Base-by-base conservation (phyloP, 2,329 filamentous ascomycete species). In the Xylariomycetidae sp. region DNA sequence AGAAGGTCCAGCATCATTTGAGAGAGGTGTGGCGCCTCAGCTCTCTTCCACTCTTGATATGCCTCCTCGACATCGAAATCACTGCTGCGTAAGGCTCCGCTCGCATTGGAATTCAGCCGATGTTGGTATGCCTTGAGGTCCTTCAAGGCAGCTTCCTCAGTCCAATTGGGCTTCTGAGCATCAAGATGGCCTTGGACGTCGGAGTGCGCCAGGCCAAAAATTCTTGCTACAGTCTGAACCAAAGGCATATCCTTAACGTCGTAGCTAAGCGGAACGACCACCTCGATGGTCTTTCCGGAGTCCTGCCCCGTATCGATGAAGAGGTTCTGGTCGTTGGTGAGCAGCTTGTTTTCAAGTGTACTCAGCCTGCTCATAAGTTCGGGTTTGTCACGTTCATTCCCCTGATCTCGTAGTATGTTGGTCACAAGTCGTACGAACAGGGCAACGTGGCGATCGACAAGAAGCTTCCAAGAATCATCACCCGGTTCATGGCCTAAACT, bases 231-330 rank as follows among this genome's bases (percentile, higher is more conserved):
- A 22, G 83, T 77, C 57, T 92, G 83, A 17, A 95, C 92, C 63
- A 96, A 75, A 23, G 82, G 82, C 92, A 98, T 98, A 56, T 98
- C 92, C 62, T 92, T 95, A 55, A 97, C 83, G 59, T 96, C 87
- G 59, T 95, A 87, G 53, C 80, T 92, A 37, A 94, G 67, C 9
- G 90, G 88, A 3, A 88, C 77, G 36, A 85, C 73, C 15, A 90
- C 85, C 58, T 96, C 90, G 43, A 92, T 73, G 7, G 82, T 85
- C 30, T 76, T 77, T 22, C 79, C 68, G 29, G 71, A 69, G 34
- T 74, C 70, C 50, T 77, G 73, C 30, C 70, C 70, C 30, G 73
- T 70, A 46, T 74, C 72, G 13, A 81, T 71, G 29, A 80, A 78
- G 32, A 98, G 70, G 56, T 97, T 88, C 60, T 95, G 88, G 51